Conservation (phyloP, 257 asterid genomes). For the Solanum ahanhuiri region DNA sequence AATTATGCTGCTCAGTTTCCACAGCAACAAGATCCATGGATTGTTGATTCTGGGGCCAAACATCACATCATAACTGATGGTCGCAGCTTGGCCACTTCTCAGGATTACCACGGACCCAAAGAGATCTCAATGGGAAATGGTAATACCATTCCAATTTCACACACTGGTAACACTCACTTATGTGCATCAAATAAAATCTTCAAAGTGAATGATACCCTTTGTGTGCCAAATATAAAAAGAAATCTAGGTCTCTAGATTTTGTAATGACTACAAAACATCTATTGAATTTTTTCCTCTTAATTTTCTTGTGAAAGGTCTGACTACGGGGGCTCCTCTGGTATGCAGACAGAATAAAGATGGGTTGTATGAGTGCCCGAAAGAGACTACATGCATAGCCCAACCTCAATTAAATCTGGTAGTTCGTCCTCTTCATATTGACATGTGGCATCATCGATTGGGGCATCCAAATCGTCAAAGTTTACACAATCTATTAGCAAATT, state of each 20-base stretch:
- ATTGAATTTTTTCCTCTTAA: not conserved
- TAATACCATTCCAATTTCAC: not conserved
- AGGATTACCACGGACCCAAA: not conserved
- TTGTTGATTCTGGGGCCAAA: too few species aligned
- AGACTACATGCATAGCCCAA: too few species aligned
- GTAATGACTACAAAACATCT: not conserved
- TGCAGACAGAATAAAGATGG: too few species aligned
- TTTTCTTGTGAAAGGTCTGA: not conserved
- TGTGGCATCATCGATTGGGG: not conserved
- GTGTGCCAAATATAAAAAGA: not conserved
- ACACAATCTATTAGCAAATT: too few species aligned
- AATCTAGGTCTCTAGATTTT: not conserved
- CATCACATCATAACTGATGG: not conserved
- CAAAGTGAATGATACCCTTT: too few species aligned
- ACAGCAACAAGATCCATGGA: too few species aligned
- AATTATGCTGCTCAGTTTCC: not conserved
- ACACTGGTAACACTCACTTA: too few species aligned
- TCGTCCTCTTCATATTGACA: too few species aligned
- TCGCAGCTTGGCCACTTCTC: not conserved
- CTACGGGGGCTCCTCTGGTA: too few species aligned
- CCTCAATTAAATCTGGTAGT: not conserved
- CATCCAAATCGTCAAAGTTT: not conserved
- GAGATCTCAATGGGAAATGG: not conserved
- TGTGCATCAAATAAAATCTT: too few species aligned
- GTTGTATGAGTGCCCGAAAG: too few species aligned